phyloP scores from a whole-genome alignment of 2,329 filamentous ascomycete genomes.

The Cercospora nicotianae region DNA sequence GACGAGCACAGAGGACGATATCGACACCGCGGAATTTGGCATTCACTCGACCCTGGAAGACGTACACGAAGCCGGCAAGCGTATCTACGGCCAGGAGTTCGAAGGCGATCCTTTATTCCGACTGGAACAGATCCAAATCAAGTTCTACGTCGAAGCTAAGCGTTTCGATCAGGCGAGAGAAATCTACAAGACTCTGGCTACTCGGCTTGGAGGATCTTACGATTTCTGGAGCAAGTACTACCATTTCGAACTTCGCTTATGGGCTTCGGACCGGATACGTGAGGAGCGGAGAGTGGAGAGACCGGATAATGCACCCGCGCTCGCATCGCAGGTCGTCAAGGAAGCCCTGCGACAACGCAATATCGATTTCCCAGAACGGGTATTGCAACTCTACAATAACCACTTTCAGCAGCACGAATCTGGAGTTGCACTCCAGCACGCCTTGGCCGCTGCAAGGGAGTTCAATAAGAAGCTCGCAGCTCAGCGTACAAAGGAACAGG shows the following conservation, averaged over 20 bases:
- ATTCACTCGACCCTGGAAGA: constrained; percentile 83
- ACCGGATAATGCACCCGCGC: constrained; percentile 61
- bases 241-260: constrained; percentile 82
- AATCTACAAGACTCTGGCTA: constrained; percentile 68
- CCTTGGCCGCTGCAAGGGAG: constrained; percentile 71
- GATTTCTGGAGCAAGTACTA: constrained; percentile 96
- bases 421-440: constrained; percentile 70
- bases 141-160: constrained; percentile 82
- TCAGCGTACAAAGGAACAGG: constrained; percentile 66
- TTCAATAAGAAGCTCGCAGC: constrained; percentile 62
- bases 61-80: constrained; percentile 73
- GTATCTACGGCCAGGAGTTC: constrained; percentile 73
- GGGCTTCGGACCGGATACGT: constrained; percentile 57
- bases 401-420: constrained; percentile 91
- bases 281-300: constrained; percentile 53
- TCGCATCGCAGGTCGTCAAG: constrained; percentile 74
- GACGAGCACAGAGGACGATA: constrained; percentile 71
- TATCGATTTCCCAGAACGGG: constrained; percentile 74
- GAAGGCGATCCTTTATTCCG: constrained; percentile 86
- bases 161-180: constrained; percentile 73
- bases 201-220: constrained; percentile 72
- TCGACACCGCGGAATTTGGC: constrained; percentile 86
- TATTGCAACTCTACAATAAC: constrained; percentile 71
- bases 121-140: constrained; percentile 87
- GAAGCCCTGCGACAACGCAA: constrained; percentile 64